Percentiles rank a stretch among this genome's conserved stretches.
These are phyloP conservation scores for Xylaria sp. DNA, from an alignment of 2,329 filamentous ascomycete species.

Conservation along the genomic window DNA sequence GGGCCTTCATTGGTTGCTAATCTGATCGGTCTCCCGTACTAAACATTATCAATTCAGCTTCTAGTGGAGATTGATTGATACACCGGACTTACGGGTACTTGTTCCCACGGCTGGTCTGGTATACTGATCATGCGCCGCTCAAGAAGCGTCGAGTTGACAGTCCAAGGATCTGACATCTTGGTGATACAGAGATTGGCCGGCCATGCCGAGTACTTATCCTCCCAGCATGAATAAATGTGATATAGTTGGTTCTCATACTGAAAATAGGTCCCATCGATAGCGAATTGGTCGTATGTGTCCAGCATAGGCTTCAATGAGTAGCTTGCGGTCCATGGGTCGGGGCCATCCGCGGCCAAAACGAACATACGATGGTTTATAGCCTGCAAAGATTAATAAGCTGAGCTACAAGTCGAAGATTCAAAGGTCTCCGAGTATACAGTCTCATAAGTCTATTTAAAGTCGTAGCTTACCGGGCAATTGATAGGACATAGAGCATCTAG, in stretches of 20 bases:
- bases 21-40: conserved; percentile 49
- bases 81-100: conserved; percentile 44
- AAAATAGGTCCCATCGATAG: conserved; percentile 53
- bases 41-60: conserved; percentile 18
- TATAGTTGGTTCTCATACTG: conserved; percentile 47
- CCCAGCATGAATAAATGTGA: conserved; percentile 53
- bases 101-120: conserved; percentile 51
- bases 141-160: conserved; percentile 48
- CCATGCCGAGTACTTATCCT: conserved; percentile 51
- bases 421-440: not conserved
- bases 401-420: not conserved
- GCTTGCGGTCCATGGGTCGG: conserved; percentile 50
- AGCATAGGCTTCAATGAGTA: conserved; percentile 50
- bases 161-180: conserved; percentile 51
- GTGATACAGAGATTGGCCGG: conserved; percentile 53
- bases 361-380: conserved; percentile 54
- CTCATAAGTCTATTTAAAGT: not conserved
- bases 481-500: conserved; percentile 51
- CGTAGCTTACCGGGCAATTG: conserved; percentile 48
- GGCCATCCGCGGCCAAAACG: conserved; percentile 47
- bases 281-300: conserved; percentile 52
- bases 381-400: conserved; percentile 26
- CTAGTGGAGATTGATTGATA: not conserved
- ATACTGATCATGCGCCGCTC: conserved; percentile 51
- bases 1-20: conserved; percentile 52